Conservation (phyloP, 2,329 filamentous ascomycete species). For the Penicillium psychrosexuale region DNA sequence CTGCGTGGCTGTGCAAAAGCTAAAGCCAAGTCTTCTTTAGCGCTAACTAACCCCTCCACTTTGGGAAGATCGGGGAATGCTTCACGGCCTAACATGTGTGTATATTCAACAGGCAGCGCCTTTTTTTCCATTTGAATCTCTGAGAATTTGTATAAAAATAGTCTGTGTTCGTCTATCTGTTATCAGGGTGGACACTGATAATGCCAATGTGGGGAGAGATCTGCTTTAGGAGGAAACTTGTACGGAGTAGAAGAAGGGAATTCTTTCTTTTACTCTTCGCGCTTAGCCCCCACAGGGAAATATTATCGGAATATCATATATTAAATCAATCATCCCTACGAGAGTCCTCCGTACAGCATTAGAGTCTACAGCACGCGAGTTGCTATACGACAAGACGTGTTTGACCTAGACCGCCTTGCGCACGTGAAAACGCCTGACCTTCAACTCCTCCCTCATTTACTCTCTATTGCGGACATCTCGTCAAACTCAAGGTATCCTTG, state of each 20-base stretch:
- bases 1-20: conserved; percentile 31
- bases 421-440: conserved; percentile 23
- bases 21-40: conserved; percentile 5
- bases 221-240: conserved; percentile 5
- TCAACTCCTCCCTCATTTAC: conserved; percentile 3
- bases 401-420: conserved; percentile 24
- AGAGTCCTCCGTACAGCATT: background rate
- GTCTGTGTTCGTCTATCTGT: conserved; percentile 12
- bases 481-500: conserved; percentile 5
- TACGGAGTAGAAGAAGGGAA: background rate
- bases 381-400: conserved; percentile 3
- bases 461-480: background rate
- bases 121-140: background rate
- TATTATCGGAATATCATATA: background rate
- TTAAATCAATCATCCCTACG: background rate
- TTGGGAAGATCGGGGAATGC: background rate
- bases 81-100: background rate
- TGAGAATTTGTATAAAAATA: conserved; percentile 3
- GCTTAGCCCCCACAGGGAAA: conserved; percentile 6
- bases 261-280: background rate
- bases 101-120: background rate
- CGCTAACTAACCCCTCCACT: conserved; percentile 6
- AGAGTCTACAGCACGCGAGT: background rate
- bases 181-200: conserved; percentile 18
- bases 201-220: conserved; percentile 16